A percentile compares a stretch with the other conserved stretches of the same genome.
Conservation (phyloP, 768 basidiomycete species). For the Mycena capillaripes region DNA sequence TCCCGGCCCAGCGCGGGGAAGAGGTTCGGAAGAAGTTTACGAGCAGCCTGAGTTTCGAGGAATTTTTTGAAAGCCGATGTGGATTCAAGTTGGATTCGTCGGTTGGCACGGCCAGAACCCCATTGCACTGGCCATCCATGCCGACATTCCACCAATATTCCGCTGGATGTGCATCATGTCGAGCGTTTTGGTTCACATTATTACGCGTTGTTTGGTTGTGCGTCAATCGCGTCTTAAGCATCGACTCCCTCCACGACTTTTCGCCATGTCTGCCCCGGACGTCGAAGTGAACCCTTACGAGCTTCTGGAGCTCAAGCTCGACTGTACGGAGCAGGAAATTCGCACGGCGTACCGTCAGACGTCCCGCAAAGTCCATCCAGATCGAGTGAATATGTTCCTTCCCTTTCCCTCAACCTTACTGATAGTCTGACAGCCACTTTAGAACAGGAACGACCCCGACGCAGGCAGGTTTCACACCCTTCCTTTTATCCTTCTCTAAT, state of each 20-base stretch:
- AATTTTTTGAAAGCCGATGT: too few relatives aligned
- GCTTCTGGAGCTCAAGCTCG: conserved; percentile 69
- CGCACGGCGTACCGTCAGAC: conserved; percentile 83
- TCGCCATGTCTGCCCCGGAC: conserved; percentile 44
- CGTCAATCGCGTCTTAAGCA: too few relatives aligned
- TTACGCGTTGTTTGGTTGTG: too few relatives aligned
- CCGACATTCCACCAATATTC: too few relatives aligned
- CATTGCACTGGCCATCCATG: too few relatives aligned
- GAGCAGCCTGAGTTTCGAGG: too few relatives aligned
- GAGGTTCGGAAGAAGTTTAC: too few relatives aligned
- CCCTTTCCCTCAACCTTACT: conserved; percentile 24
- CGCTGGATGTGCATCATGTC: too few relatives aligned
- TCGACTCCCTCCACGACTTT: too few relatives aligned
- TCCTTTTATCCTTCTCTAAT: background rate
- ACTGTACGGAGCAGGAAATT: conserved; percentile 84
- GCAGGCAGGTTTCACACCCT: conserved; percentile 49
- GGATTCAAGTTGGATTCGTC: too few relatives aligned
- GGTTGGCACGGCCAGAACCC: too few relatives aligned
- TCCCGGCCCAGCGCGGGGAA: background rate
- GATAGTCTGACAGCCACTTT: conserved; percentile 36
- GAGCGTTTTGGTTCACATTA: too few relatives aligned
- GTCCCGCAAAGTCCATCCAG: conserved; percentile 90
- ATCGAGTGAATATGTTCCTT: conserved; percentile 68
- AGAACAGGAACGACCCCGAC: conserved; percentile 87
- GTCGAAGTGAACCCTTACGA: conserved; percentile 83